Conservation (phyloP, 805 yeast genomes). For the Candida sphagnicola region DNA sequence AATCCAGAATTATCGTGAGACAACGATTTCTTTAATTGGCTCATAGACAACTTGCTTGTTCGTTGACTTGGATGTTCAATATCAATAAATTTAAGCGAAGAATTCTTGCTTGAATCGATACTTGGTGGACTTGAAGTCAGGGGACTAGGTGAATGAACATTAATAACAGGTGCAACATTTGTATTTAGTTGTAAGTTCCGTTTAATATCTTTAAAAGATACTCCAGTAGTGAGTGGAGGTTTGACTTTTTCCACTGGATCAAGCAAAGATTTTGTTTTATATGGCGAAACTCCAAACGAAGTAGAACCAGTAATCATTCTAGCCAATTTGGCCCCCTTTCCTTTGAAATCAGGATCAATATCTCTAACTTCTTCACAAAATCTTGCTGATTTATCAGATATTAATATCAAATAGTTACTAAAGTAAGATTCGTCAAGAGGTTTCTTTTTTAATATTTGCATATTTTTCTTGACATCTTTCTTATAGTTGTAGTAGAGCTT, state of each 20-base stretch:
- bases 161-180: slow-evolving; percentile 6
- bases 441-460: slow-evolving; percentile 12
- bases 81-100: slow-evolving; percentile 28
- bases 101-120: slow-evolving; percentile 18
- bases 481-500: slow-evolving; percentile 28
- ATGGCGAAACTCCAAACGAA: slow-evolving; percentile 35
- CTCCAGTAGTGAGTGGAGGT: slow-evolving; percentile 9
- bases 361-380: slow-evolving; percentile 33
- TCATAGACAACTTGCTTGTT: slow-evolving; percentile 6
- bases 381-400: slow-evolving; percentile 31
- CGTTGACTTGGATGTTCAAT: slow-evolving; percentile 13
- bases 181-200: slow-evolving; percentile 19
- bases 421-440: slow-evolving; percentile 24
- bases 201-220: slow-evolving; percentile 34
- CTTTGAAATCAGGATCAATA: slow-evolving; percentile 36
- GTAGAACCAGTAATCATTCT: slow-evolving; percentile 40
- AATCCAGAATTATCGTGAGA: slow-evolving; percentile 30
- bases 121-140: slow-evolving; percentile 7
- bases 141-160: slow-evolving; percentile 1
- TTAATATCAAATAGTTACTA: slow-evolving; percentile 19
- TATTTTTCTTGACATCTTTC: slow-evolving; percentile 12
- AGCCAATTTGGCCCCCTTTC: slow-evolving; percentile 40
- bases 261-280: slow-evolving; percentile 39
- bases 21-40: slow-evolving; percentile 28
- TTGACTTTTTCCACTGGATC: slow-evolving; percentile 21